These are phyloP conservation scores for Neonectria punicea DNA, from an alignment of 2,329 filamentous ascomycete genomes.

Conservation along the genomic window DNA sequence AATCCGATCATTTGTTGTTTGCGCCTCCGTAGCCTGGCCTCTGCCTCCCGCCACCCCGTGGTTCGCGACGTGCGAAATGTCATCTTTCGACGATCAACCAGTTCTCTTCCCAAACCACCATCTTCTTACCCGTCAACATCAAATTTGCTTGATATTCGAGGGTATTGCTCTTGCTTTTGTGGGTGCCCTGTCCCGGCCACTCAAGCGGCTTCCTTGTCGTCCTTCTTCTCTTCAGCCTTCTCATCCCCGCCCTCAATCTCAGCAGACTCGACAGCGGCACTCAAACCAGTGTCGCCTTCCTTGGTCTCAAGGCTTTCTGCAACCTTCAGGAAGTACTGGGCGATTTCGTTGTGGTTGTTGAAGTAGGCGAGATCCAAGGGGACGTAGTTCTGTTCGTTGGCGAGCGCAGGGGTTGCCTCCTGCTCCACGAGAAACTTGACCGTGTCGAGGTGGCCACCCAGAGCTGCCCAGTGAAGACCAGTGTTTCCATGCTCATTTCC, in stretches of 20 bases:
- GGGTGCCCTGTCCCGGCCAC: not conserved
- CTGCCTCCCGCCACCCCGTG: not conserved
- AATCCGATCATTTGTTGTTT: not conserved
- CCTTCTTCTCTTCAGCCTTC: constrained; percentile 34
- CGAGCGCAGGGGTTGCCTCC: constrained; percentile 80
- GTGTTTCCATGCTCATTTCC: constrained; percentile 89
- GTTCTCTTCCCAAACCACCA: not conserved
- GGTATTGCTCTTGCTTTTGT: too few relatives aligned
- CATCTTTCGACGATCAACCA: not conserved
- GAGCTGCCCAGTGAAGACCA: constrained; percentile 89
- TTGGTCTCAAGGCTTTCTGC: constrained; percentile 59
- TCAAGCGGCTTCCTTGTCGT: constrained; percentile 32
- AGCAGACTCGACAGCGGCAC: constrained; percentile 50
- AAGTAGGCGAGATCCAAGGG: constrained; percentile 79
- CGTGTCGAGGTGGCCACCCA: constrained; percentile 85
- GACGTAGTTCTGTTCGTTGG: constrained; percentile 87
- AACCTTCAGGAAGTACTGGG: constrained; percentile 67
- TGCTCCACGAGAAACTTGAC: constrained; percentile 81
- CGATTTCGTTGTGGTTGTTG: constrained; percentile 73
- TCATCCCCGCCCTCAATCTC: constrained; percentile 51
- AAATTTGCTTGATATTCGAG: not conserved
- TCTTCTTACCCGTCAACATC: not conserved
- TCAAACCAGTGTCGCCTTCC: constrained; percentile 58
- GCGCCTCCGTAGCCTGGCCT: not conserved
- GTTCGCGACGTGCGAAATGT: not conserved